Percentiles rank a stretch among this genome's conserved stretches.
Conservation (phyloP, 116 monocot genomes). For the Cymodocea nodosa region DNA sequence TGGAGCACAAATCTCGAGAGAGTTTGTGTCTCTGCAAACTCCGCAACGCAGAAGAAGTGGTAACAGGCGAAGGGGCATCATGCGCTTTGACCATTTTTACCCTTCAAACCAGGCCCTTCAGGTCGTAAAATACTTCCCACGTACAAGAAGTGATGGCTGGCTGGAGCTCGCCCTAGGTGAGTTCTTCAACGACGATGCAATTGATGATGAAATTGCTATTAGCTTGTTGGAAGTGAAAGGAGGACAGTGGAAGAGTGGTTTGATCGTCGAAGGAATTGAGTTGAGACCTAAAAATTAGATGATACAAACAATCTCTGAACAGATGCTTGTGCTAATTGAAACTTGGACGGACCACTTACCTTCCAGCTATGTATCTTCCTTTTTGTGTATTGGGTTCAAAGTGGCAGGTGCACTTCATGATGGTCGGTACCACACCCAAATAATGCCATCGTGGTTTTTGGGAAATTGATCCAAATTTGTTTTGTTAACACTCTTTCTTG, state of each 20-base stretch:
- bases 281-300: constrained; percentile 17
- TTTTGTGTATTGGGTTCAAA: too few relatives aligned
- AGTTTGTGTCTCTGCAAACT: background rate
- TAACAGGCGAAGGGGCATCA: background rate
- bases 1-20: background rate
- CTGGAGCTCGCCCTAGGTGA: constrained; percentile 33
- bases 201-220: constrained; percentile 22
- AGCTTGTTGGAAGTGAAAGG: constrained; percentile 14
- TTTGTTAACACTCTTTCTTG: too few relatives aligned
- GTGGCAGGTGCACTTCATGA: too few relatives aligned
- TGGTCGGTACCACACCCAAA: too few relatives aligned
- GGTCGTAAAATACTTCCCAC: background rate
- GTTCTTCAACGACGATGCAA: constrained; percentile 21
- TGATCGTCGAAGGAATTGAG: constrained; percentile 34
- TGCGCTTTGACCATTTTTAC: background rate
- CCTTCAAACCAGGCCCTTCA: background rate
- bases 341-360: too few relatives aligned
- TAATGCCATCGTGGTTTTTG: too few relatives aligned
- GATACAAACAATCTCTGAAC: too few relatives aligned
- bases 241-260: constrained; percentile 18
- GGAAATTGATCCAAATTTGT: too few relatives aligned
- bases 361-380: too few relatives aligned
- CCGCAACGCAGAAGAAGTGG: background rate
- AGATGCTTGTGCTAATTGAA: too few relatives aligned
- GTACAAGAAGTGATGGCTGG: constrained; percentile 24